Conservation (phyloP, 257 asterid genomes). For the Solanum appendiculatum region DNA sequence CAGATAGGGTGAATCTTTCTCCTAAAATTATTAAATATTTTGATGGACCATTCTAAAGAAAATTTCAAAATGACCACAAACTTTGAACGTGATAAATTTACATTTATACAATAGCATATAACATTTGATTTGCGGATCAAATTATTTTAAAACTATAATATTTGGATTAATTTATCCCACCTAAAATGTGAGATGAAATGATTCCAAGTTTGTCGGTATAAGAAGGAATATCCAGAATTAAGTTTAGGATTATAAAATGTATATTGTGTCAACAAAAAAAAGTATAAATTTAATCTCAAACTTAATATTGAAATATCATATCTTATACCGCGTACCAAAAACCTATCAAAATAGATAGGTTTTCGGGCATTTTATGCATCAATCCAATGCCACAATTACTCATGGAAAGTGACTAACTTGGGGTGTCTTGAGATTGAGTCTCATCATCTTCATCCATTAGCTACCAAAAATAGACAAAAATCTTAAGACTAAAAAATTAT, state of each 20-base stretch:
- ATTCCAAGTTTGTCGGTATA: not conserved
- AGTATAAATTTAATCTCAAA: not conserved
- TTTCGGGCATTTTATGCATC: not conserved
- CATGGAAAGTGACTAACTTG: not conserved
- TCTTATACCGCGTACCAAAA: accelerated
- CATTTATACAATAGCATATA: not conserved
- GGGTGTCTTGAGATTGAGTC: not conserved
- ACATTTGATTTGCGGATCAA: not conserved
- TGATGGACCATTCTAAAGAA: not conserved
- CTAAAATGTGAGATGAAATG: not conserved
- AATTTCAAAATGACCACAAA: not conserved
- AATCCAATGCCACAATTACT: not conserved
- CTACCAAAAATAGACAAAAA: not conserved
- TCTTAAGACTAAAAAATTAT: not conserved
- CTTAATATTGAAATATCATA: not conserved
- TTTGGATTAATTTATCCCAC: not conserved
- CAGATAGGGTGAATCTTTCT: not conserved
- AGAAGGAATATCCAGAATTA: not conserved
- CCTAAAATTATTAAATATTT: not conserved
- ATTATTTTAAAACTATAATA: not conserved
- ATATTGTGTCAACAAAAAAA: not conserved
- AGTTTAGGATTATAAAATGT: not conserved
- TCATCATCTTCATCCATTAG: not conserved
- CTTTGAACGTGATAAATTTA: not conserved
- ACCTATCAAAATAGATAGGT: not conserved